Evolutionary conservation across 2,329 filamentous ascomycete species (phyloP), one percentile per base, ranked within the genome.

Genomic region (Fusarium annulatum): DNA sequence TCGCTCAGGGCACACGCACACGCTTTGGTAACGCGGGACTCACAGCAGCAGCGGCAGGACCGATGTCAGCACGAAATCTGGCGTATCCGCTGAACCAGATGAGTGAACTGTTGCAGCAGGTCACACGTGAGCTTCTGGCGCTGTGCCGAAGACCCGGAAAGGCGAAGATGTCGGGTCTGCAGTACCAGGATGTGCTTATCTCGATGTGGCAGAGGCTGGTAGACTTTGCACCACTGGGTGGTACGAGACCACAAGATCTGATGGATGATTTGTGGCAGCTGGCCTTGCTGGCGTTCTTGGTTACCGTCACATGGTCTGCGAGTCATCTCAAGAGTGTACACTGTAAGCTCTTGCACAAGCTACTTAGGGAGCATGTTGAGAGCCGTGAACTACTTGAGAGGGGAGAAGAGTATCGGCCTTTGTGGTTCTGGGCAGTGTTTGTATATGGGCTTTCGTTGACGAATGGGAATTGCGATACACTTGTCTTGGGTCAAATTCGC

Each of bases 341-440:
- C 39, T 67, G 65, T 36, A 48, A 43, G 2, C 48, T 64, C 12
- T 39, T 75, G 8, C 55, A 67, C 9, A 58, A 60, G 12, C 28
- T 76, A 2, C 61, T 72, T 18, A 42, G n/a, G 23, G 65, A 42
- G 9, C 62, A 64, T 4, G 18, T 72, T 2, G 45, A 63, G 19
- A 49, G 28, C 0, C 55, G 46, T 15, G n/a, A 7, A 2, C 7
- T 72, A 9, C 19, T 53, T 8, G 15, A 23, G 18, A 38, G 45
- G 14, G 71, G 61, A 8, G 36, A 48, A 23, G 72, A 69, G 11
- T 73, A 71, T 36, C 28, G 46, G 7, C 33, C 46, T 0, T n/a
- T 73, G 42, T 62, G 62, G 46, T 57, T 76, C 9, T 76, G 74
- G 74, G 36, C 66, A 15, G 52, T 66, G 6, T 71, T 76, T 16